Evolutionary conservation across 495 filamentous ascomycete genomes (phyloP).

Genomic region (Penicillium coffeae): DNA sequence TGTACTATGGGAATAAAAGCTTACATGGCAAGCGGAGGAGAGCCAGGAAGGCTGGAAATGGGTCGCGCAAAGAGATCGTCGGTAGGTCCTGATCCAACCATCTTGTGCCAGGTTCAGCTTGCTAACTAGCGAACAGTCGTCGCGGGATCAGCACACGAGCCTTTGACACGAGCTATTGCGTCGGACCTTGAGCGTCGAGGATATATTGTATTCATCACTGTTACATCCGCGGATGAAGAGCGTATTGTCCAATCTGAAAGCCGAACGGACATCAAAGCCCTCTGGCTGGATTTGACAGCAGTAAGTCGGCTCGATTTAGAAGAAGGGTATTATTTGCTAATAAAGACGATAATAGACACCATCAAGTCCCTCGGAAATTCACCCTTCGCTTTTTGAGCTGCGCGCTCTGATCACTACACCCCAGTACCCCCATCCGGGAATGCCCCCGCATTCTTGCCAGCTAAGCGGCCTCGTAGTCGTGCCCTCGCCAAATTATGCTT

Average conservation of each 20-base stretch:
- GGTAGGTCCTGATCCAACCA: slow-evolving; percentile 23
- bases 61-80: slow-evolving; percentile 85
- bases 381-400: slow-evolving; percentile 50
- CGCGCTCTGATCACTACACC: slow-evolving; percentile 62
- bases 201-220: slow-evolving; percentile 89
- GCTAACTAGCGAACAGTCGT: slow-evolving; percentile 71
- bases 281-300: slow-evolving; percentile 75
- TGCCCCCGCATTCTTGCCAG: slow-evolving; percentile 67
- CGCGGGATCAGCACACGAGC: slow-evolving; percentile 75
- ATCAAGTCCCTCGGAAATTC: slow-evolving; percentile 52
- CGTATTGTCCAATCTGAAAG: slow-evolving; percentile 68
- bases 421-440: slow-evolving; percentile 65
- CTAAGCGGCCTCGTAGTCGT: slow-evolving; percentile 77
- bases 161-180: slow-evolving; percentile 74
- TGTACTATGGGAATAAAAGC: slow-evolving; percentile 60
- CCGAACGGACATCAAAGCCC: slow-evolving; percentile 71
- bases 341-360: slow-evolving; percentile 12
- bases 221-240: slow-evolving; percentile 76
- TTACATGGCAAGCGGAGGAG: slow-evolving; percentile 61
- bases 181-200: slow-evolving; percentile 85
- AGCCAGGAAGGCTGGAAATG: slow-evolving; percentile 73
- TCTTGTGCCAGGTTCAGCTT: background rate
- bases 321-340: slow-evolving; percentile 35
- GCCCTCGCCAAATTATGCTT: slow-evolving; percentile 55
- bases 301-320: slow-evolving; percentile 22